Percentiles rank a stretch among this genome's conserved stretches.
phyloP scores from a whole-genome alignment of 345 rosid species.

The Moricandia moricandioides region DNA sequence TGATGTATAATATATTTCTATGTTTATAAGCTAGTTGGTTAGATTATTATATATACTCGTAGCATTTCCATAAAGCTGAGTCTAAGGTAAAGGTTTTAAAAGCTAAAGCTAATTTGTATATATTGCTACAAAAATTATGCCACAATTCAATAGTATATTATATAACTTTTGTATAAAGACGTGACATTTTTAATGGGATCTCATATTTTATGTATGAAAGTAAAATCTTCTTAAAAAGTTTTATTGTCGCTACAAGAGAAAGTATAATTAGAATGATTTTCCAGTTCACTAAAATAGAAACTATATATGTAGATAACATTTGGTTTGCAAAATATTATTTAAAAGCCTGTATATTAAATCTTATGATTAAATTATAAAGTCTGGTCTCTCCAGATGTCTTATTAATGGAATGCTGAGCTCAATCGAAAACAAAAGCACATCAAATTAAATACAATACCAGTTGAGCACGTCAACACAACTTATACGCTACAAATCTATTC shows the following conservation, averaged over 20 bases:
- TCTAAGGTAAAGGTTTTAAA: conserved; percentile 16
- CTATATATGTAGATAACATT: background rate
- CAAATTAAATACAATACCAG: background rate
- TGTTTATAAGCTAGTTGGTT: conserved; percentile 17
- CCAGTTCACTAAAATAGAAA: background rate
- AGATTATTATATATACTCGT: conserved; percentile 11
- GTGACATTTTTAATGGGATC: background rate
- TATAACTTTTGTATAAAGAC: background rate
- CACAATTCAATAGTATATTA: conserved; percentile 14
- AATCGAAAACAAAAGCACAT: background rate
- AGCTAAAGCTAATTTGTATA: conserved; percentile 14
- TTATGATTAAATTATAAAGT: background rate
- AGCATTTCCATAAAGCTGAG: conserved; percentile 25
- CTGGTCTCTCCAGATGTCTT: background rate
- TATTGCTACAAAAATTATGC: background rate
- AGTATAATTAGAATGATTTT: background rate
- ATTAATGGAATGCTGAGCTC: conserved; percentile 3
- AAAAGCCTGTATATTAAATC: background rate
- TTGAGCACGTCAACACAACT: conserved; percentile 1
- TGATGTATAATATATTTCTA: conserved; percentile 3
- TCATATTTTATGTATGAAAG: background rate
- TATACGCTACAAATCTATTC: too few relatives aligned
- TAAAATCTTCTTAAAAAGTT: background rate
- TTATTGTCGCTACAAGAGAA: background rate
- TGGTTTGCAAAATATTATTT: background rate